Base-by-base conservation (phyloP, 495 filamentous ascomycete species). In the Aspergillus steynii region DNA sequence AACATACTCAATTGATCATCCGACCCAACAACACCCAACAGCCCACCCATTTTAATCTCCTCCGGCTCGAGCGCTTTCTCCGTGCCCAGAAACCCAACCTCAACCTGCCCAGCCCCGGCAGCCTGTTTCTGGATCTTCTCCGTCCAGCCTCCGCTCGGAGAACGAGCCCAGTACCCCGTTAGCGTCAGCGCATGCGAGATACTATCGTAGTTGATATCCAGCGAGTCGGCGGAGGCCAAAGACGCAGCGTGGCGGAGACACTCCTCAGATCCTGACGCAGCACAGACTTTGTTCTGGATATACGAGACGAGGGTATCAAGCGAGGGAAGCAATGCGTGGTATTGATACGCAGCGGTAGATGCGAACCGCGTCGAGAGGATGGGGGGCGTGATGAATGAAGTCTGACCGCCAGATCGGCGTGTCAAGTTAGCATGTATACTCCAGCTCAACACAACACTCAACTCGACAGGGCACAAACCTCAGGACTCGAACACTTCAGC, bases 141-240 rank as follows among this genome's bases (percentile, higher is more conserved):
- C 42, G 72, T 77, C 86, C 85, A 88, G 5, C 68, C 73, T 8
- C 63, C 64, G 1, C 48, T 58, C 20, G 83, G 77, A 12, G 78
- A 58, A 53, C 71, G 78, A 6, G 78, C 77, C 87, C 85, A 92
- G 53, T 83, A 67, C n/a, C 83, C 84, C 5, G 84, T 86, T 28
- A 88, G 50, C 27, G 84, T 86, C 32, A 92, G 63, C 1, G 85
- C 80, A 56, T 88, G 83, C 14, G 89, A 87, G 54, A 85, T 83
- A 32, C 81, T 77, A 73, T 95, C 89, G 76, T 88, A 96, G 55
- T 92, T 88, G 31, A 96, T 74, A 71, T 96, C 92, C 12, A 96
- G 59, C 25, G 86, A 85, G 61, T 84, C 82, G 20, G 87, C 89
- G 15, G 74, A 76, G 59, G 77, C 53, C 58, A 85, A 51, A 3